Evolutionary conservation across 495 filamentous ascomycete genomes (phyloP).

Genomic region (Letharia lupina): DNA sequence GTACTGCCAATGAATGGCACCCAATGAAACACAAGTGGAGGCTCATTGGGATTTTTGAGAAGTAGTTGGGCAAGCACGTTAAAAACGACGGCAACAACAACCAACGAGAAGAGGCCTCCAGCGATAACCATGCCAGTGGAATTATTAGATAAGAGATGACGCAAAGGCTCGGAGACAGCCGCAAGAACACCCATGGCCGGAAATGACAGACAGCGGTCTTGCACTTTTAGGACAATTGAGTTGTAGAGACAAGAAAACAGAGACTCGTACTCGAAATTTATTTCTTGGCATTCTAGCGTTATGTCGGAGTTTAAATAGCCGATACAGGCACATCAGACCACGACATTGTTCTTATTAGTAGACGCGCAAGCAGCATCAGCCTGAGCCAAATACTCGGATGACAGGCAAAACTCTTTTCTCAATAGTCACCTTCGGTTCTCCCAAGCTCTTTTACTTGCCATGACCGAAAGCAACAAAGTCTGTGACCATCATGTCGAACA

Average conservation of each 20-base stretch:
- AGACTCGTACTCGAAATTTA: background rate
- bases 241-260: background rate
- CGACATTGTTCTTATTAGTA: background rate
- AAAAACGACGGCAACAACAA: conserved; percentile 48
- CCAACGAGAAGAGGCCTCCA: conserved; percentile 30
- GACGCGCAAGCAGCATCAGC: conserved; percentile 3
- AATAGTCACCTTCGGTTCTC: background rate
- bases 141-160: conserved; percentile 8
- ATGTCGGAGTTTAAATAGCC: background rate
- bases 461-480: background rate
- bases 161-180: conserved; percentile 16
- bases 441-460: background rate
- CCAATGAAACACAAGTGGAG: conserved; percentile 77
- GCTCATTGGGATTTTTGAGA: conserved; percentile 63
- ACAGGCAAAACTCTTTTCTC: background rate
- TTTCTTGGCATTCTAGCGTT: background rate
- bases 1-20: conserved; percentile 74
- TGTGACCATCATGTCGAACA: conserved; percentile 10
- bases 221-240: background rate
- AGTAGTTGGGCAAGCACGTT: conserved; percentile 64
- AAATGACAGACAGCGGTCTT: conserved; percentile 11
- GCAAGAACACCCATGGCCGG: conserved; percentile 19
- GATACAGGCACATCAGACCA: background rate
- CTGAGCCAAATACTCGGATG: background rate
- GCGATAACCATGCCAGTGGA: conserved; percentile 32